Evolutionary conservation across 306 rosid species (phyloP).

Genomic region (Quercus gilva): DNA sequence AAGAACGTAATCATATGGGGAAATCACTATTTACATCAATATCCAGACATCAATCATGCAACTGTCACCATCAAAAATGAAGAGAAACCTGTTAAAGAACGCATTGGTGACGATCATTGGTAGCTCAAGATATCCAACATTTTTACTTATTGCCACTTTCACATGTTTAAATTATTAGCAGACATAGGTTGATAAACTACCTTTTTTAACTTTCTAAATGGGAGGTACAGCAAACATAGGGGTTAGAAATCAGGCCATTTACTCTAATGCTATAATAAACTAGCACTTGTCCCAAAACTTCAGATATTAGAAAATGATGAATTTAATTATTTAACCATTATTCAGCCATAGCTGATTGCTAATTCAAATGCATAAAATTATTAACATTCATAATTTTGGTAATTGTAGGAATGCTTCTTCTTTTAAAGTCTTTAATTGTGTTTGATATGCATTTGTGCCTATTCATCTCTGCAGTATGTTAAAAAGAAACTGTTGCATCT

Average conservation of each 20-base stretch:
- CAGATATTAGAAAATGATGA: too few species aligned
- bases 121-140: conserved; percentile 17
- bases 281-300: too few species aligned
- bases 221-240: too few species aligned
- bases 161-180: background rate
- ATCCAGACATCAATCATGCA: conserved; percentile 90
- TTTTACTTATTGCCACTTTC: background rate
- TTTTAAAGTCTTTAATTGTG: too few species aligned
- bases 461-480: too few species aligned
- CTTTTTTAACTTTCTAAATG: too few species aligned
- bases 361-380: background rate
- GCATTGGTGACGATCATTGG: conserved; percentile 66
- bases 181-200: background rate
- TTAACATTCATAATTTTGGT: background rate
- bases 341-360: too few species aligned
- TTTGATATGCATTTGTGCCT: too few species aligned
- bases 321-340: too few species aligned
- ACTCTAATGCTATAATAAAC: too few species aligned
- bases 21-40: conserved; percentile 83
- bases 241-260: too few species aligned
- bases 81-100: conserved; percentile 54
- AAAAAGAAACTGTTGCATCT: too few species aligned
- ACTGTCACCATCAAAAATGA: conserved; percentile 31
- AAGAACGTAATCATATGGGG: conserved; percentile 92
- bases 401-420: background rate